Percentiles rank a stretch among this genome's conserved stretches.
phyloP scores from a whole-genome alignment of 1,284 basidiomycete genomes.

The Cutaneotrichosporon curvatum region DNA sequence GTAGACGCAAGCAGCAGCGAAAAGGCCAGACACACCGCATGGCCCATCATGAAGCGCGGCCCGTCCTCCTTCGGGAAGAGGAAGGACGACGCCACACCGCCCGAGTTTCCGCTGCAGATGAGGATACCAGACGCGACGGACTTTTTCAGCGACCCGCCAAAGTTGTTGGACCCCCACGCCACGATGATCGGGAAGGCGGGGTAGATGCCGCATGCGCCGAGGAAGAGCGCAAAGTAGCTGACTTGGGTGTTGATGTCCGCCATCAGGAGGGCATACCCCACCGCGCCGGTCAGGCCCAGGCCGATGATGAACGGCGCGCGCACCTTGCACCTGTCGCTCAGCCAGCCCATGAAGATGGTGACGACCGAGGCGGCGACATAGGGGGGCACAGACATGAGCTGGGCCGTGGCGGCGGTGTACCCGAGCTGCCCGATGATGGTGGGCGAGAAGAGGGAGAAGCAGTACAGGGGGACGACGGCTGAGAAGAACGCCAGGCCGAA shows the following conservation, averaged over 20 bases:
- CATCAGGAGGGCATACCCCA: conserved; percentile 20
- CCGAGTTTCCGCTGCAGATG: conserved; percentile 53
- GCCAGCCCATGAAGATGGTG: conserved; percentile 35
- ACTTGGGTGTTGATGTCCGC: conserved; percentile 36
- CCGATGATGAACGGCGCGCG: conserved; percentile 39
- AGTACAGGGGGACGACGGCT: conserved; percentile 53
- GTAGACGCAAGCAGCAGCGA: conserved; percentile 14
- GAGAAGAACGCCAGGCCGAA: conserved; percentile 33
- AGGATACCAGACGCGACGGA: conserved; percentile 54
- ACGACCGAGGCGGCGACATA: conserved; percentile 31
- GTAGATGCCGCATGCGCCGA: conserved; percentile 54
- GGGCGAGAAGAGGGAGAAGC: conserved; percentile 54
- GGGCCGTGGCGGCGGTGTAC: conserved; percentile 62
- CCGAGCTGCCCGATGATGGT: conserved; percentile 46
- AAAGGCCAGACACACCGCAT: conserved; percentile 25
- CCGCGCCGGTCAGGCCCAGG: conserved; percentile 31
- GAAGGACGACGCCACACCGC: conserved; percentile 50
- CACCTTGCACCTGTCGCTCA: conserved; percentile 33
- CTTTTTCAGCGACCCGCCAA: conserved; percentile 54
- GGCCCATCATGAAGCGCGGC: conserved; percentile 28
- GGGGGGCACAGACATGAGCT: conserved; percentile 48
- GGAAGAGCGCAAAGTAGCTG: conserved; percentile 52
- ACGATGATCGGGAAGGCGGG: conserved; percentile 53
- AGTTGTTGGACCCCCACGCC: conserved; percentile 56
- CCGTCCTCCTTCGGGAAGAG: conserved; percentile 41